Conservation (phyloP, 257 asterid species). For the Ocimum tenuiflorum region DNA sequence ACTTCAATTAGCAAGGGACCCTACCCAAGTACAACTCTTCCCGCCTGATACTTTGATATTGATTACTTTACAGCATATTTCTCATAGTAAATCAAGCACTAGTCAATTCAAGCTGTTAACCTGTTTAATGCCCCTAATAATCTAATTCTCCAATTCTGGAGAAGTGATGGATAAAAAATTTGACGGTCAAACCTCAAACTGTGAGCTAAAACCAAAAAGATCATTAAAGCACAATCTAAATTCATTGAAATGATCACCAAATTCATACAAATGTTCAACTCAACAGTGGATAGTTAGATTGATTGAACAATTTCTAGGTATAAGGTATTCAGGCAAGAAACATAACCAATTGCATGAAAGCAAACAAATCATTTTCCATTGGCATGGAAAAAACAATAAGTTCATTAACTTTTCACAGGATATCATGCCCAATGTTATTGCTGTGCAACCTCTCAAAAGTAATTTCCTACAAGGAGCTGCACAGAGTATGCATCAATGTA, state of each 20-base stretch:
- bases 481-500: neutral
- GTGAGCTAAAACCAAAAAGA: neutral
- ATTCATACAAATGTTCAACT: neutral
- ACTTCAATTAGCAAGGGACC: neutral
- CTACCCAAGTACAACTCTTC: neutral
- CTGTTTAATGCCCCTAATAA: neutral
- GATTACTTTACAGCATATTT: constrained; percentile 1
- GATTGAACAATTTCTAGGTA: neutral
- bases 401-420: neutral
- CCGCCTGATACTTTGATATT: neutral
- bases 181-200: neutral
- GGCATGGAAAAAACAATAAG: too few species aligned
- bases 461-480: neutral
- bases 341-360: neutral
- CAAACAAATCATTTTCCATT: neutral
- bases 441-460: neutral
- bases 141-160: neutral
- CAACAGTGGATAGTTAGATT: neutral
- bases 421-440: neutral
- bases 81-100: neutral
- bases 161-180: neutral
- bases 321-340: neutral
- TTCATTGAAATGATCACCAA: neutral
- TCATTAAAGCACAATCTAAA: neutral
- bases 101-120: neutral